Evolutionary conservation across 345 rosid genomes (phyloP), one percentile per base, ranked within the genome.

Genomic region (Eucalyptus caleyi): DNA sequence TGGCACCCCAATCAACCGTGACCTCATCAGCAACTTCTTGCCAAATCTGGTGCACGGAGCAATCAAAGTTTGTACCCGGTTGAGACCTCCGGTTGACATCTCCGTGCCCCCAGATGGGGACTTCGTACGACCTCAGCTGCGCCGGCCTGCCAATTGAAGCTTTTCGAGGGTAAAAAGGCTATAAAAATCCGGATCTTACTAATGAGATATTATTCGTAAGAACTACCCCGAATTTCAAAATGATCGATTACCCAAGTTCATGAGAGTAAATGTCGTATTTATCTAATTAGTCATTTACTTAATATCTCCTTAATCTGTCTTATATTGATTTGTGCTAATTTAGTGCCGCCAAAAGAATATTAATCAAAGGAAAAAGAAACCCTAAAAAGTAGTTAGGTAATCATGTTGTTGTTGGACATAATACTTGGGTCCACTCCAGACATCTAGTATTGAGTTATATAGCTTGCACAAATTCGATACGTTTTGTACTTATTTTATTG

Each of bases 11-110:
- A 88, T 96, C 91, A 96, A 95, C 91, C 91, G 91, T 47, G 99
- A 96, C 88, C 94, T 96, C 86, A 94, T 96, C 91, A 94, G 98
- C 92, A 96, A 95, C 94, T 96, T 97, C 93, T 87, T 94, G 49
- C 93, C 96, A 1, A 97, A 97, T 50, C 95, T 96, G 3, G 97
- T 96, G 32, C 99, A 97, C 16, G 96, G 95, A 89, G 97, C 97
- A 45, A 92, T 96, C 18, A 93, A 95, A 87, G 99, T 95, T 34
- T 96, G 97, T 5, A 95, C 98, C 34, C 93, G 92, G 87, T 87
- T 96, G 92, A 96, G 99, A 90, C 99, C 99, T 8, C 93, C 98
- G 0, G 96, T 96, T 1, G 98, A 97, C 92, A 96, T 97, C 77
- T 96, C 97, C 2, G 96, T 95, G 87, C 94, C 99, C 24, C 85